Evolutionary conservation across 1,284 basidiomycete genomes (phyloP).

Genomic region (Cutaneotrichosporon mucoides): DNA sequence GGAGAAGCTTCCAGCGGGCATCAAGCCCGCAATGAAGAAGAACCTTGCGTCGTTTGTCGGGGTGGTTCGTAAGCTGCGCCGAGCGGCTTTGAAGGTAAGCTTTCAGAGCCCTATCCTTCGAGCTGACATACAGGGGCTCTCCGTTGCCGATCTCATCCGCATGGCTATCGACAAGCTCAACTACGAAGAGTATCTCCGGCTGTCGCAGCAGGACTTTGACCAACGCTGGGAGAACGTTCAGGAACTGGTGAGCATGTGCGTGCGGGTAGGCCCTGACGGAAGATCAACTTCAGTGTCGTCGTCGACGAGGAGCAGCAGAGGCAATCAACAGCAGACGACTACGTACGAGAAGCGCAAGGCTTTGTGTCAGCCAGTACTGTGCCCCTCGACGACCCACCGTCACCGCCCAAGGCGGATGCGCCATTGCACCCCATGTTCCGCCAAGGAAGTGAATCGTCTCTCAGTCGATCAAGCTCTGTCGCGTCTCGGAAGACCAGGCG

Average conservation of each 20-base stretch:
- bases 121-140: conserved; percentile 52
- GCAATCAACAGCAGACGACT: conserved; percentile 17
- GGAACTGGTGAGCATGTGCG: conserved; percentile 60
- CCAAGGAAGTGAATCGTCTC: neutral
- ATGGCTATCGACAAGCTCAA: conserved; percentile 59
- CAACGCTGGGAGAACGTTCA: conserved; percentile 80
- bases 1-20: conserved; percentile 55
- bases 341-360: conserved; percentile 12
- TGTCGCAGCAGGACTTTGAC: conserved; percentile 67
- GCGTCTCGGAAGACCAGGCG: no score
- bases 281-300: conserved; percentile 47
- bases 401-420: conserved; percentile 1
- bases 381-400: conserved; percentile 4
- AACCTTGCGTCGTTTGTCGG: conserved; percentile 62
- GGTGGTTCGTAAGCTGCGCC: conserved; percentile 57
- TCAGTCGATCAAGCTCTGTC: conserved; percentile 15
- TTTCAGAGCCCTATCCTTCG: neutral
- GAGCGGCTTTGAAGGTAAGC: conserved; percentile 58
- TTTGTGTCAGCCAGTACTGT: conserved; percentile 33
- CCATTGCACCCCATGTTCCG: conserved; percentile 37
- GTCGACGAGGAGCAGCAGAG: conserved; percentile 39
- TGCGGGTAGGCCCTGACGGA: neutral
- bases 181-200: conserved; percentile 68
- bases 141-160: conserved; percentile 65
- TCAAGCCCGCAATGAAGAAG: conserved; percentile 63